phyloP scores from a whole-genome alignment of 2,329 filamentous ascomycete species.

The Scytalidium sp. region DNA sequence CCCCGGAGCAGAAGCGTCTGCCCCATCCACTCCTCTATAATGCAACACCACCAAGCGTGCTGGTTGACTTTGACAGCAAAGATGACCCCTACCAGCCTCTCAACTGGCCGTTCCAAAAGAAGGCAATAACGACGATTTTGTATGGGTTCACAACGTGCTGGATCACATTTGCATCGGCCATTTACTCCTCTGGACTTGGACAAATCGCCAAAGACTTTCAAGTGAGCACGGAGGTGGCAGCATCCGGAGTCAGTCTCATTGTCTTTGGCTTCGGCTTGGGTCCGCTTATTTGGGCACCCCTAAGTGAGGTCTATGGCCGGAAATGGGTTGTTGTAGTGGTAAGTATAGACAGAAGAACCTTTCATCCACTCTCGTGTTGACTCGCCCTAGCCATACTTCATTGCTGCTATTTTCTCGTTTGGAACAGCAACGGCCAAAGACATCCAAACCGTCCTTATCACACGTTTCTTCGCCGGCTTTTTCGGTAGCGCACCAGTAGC shows the following conservation, averaged over 20 bases:
- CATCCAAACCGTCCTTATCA: constrained; percentile 63
- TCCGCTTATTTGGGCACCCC: constrained; percentile 57
- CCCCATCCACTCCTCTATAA: too few relatives aligned
- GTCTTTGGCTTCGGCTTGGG: constrained; percentile 41
- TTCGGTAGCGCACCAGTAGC: constrained; percentile 65
- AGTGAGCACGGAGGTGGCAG: constrained; percentile 38
- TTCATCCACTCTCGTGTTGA: neutral
- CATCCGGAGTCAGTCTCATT: constrained; percentile 44
- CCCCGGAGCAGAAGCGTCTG: too few relatives aligned
- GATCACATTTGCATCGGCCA: constrained; percentile 19
- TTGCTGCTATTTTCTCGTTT: constrained; percentile 63
- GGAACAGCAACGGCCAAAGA: constrained; percentile 62
- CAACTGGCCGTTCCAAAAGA: constrained; percentile 71
- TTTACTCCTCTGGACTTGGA: constrained; percentile 18
- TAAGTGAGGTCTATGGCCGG: constrained; percentile 59
- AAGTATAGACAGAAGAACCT: neutral
- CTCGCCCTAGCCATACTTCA: constrained; percentile 53
- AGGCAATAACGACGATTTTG: constrained; percentile 61
- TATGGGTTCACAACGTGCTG: constrained; percentile 44
- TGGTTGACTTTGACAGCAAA: constrained; percentile 72
- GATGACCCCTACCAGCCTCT: constrained; percentile 68
- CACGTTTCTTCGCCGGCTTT: constrained; percentile 62
- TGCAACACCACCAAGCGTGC: too few relatives aligned
- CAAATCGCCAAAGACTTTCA: constrained; percentile 44
- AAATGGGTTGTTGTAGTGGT: constrained; percentile 42